These are phyloP conservation scores for Pogostemon cablin DNA, from an alignment of 257 asterid genomes.

Conservation along the genomic window DNA sequence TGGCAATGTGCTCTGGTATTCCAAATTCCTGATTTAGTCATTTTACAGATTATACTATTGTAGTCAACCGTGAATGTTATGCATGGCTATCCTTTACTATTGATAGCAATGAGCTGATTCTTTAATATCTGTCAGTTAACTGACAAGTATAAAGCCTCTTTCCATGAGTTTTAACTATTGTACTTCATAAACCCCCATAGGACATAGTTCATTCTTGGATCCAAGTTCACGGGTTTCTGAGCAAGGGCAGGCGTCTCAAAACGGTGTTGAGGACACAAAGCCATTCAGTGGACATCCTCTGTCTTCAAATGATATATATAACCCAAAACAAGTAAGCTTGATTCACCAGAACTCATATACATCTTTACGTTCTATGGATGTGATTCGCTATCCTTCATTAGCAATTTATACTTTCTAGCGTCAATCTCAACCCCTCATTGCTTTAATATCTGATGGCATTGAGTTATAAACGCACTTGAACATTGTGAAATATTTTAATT, in stretches of 20 bases:
- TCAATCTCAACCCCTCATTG: slow-evolving; percentile 5
- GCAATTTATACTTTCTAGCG: not conserved
- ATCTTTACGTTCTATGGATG: slow-evolving; percentile 20
- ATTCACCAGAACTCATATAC: slow-evolving; percentile 18
- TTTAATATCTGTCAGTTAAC: not conserved
- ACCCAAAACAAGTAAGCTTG: slow-evolving; percentile 63
- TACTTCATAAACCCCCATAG: slow-evolving; percentile 38
- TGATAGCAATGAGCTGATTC: not conserved
- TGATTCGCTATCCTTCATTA: not conserved
- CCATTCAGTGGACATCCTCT: slow-evolving; percentile 52
- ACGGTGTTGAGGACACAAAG: slow-evolving; percentile 42
- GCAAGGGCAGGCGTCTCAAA: slow-evolving; percentile 46
- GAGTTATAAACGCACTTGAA: slow-evolving; percentile 8
- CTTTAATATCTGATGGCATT: not conserved
- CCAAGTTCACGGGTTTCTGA: slow-evolving; percentile 54
- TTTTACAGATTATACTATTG: not conserved
- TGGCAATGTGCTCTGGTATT: slow-evolving; percentile 73
- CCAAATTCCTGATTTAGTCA: not conserved
- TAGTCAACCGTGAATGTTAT: not conserved
- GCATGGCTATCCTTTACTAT: not conserved
- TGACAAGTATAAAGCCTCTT: not conserved
- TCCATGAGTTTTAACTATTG: slow-evolving; percentile 6
- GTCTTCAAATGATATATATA: slow-evolving; percentile 44
- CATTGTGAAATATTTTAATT: not conserved
- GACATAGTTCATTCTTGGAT: slow-evolving; percentile 50